A percentile compares a stretch with the other conserved stretches of the same genome.
Evolutionary conservation across 2,329 filamentous ascomycete species (phyloP).

Genomic region (Alternaria brassicae): DNA sequence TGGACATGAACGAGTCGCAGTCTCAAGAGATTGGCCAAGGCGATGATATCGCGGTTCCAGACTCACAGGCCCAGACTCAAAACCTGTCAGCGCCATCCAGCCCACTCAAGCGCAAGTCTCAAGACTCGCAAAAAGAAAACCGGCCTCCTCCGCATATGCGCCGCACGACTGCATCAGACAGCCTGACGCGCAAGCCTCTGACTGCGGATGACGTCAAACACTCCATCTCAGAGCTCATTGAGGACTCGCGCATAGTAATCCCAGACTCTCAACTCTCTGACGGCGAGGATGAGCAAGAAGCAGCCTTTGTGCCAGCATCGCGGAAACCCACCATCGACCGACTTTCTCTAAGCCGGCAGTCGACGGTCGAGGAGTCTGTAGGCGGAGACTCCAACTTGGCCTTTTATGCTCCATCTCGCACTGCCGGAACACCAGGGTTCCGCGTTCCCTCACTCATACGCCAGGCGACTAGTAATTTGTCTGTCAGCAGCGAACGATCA

Average conservation of each 20-base stretch:
- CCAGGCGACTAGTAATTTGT: constrained; percentile 69
- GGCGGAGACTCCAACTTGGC: constrained; percentile 57
- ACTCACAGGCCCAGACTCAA: constrained; percentile 46
- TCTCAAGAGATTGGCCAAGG: constrained; percentile 17
- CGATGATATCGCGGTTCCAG: constrained; percentile 38
- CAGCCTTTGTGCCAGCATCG: constrained; percentile 44
- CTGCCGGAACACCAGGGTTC: constrained; percentile 56
- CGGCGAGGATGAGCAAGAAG: constrained; percentile 48
- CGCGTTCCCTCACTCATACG: constrained; percentile 75
- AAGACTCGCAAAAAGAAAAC: constrained; percentile 53
- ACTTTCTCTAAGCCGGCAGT: constrained; percentile 69
- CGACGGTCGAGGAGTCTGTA: constrained; percentile 36
- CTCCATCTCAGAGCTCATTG: constrained; percentile 82
- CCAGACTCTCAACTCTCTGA: constrained; percentile 58
- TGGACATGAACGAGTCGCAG: constrained; percentile 41
- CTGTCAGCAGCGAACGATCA: constrained; percentile 42
- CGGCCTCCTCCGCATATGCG: constrained; percentile 66
- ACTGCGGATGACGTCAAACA: constrained; percentile 82
- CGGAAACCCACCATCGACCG: constrained; percentile 70
- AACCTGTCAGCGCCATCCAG: constrained; percentile 27
- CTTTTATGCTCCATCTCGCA: constrained; percentile 59
- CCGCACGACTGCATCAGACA: constrained; percentile 63
- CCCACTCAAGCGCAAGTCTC: constrained; percentile 50
- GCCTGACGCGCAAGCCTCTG: constrained; percentile 68
- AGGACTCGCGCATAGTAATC: constrained; percentile 64